Evolutionary conservation across 1,139 yeast genomes (phyloP), one percentile per base, ranked within the genome.

Genomic region (Lodderomyces beijingensis): DNA sequence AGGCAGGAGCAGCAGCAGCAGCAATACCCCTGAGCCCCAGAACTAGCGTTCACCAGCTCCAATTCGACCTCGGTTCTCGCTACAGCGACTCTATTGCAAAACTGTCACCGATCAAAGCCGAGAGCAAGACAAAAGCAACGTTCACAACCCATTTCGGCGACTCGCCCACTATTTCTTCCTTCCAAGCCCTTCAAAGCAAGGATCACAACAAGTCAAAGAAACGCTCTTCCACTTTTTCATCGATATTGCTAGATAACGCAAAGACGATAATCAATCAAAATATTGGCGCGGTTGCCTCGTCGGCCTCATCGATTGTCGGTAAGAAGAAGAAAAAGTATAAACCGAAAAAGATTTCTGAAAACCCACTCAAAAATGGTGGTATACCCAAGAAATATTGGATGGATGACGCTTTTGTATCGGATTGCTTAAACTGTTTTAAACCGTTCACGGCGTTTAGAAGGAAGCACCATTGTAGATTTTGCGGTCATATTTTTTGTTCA

Each of bases 401-500:
- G 95, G 83, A 85, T 51, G 95, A 86, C 55, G 85, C 86, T 31
- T 82, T 83, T 49, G 91, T 88, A 0, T 72, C 79, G 5, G 91
- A 85, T 41, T 86, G 95, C 50, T 78, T 85, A 41, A 71, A 79
- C 23, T 86, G 95, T 50, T 81, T 82, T 33, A 71, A 77, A 36
- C 74, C 78, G 0, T 86, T 86, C 50, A 76, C 85, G 0, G 76
- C 80, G 0, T 91, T 89, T 57, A 64, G 96, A 50, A 68, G 98
- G 44, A 85, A 86, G 45, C 98, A 91, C 53, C 98, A 91, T 55
- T 91, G 98, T 51, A 65, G 98, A 32, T 79, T 89, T 32, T 91
- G 98, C 58, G 97, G 97, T 2, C 96, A 89, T 54, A 91, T 91
- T 27, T 91, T 88, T 50, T 91, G 98, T 55, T 73, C 86, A 20